These are phyloP conservation scores for Colletotrichum musae DNA, from an alignment of 2,329 filamentous ascomycete genomes.

Conservation along the genomic window DNA sequence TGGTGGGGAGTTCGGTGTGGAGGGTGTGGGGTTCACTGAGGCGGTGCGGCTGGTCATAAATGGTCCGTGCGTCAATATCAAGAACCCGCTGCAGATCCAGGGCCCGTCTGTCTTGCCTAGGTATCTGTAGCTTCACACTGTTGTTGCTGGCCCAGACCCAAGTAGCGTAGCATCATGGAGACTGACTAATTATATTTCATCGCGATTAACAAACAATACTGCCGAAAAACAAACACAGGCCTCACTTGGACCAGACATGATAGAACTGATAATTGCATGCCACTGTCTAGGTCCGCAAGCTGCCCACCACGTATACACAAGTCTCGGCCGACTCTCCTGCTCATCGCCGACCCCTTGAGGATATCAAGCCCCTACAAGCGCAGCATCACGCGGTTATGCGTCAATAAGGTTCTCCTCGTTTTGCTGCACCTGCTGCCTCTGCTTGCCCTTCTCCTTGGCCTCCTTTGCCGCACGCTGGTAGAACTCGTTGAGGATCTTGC, in stretches of 20 bases:
- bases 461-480: slow-evolving; percentile 79
- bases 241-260: slow-evolving; percentile 21
- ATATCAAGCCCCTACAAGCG: slow-evolving; percentile 25
- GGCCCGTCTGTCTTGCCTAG: neutral
- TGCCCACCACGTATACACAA: slow-evolving; percentile 41
- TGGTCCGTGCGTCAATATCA: slow-evolving; percentile 28
- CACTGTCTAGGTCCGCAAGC: slow-evolving; percentile 40
- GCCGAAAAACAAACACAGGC: neutral
- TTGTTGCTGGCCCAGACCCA: neutral
- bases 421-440: slow-evolving; percentile 61
- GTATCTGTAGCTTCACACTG: neutral
- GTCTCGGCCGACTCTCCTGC: slow-evolving; percentile 15
- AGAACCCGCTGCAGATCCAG: slow-evolving; percentile 17
- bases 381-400: slow-evolving; percentile 55
- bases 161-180: neutral
- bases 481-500: slow-evolving; percentile 86
- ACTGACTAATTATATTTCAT: slow-evolving; percentile 20
- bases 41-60: slow-evolving; percentile 30
- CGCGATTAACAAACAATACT: slow-evolving; percentile 23
- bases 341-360: slow-evolving; percentile 27
- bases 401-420: slow-evolving; percentile 74
- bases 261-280: slow-evolving; percentile 40
- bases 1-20: slow-evolving; percentile 37
- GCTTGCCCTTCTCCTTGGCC: slow-evolving; percentile 74
- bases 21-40: slow-evolving; percentile 39